phyloP scores from a whole-genome alignment of 2,329 filamentous ascomycete species.

The Cladosporium sp. region DNA sequence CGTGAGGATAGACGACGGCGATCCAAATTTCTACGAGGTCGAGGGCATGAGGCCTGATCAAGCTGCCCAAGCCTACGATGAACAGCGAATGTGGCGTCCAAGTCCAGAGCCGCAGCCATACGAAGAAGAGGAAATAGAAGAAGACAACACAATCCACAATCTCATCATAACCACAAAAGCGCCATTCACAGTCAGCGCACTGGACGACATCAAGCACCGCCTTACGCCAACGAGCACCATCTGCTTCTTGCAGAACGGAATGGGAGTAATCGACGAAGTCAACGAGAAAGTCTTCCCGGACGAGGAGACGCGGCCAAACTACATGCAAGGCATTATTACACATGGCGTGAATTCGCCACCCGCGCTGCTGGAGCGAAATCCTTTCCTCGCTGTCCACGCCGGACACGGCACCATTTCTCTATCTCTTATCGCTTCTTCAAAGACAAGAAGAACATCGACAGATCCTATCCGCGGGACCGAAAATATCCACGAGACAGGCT shows the following conservation, averaged over 20 bases:
- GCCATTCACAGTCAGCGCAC: slow-evolving; percentile 59
- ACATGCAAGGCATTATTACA: slow-evolving; percentile 66
- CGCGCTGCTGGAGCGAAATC: slow-evolving; percentile 29
- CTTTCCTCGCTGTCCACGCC: slow-evolving; percentile 54
- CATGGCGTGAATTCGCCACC: slow-evolving; percentile 50
- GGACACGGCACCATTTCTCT: slow-evolving; percentile 57
- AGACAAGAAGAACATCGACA: not conserved
- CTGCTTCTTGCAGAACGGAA: slow-evolving; percentile 73
- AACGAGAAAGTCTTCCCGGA: slow-evolving; percentile 68
- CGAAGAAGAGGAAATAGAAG: not conserved
- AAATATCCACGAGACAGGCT: slow-evolving; percentile 17
- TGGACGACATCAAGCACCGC: slow-evolving; percentile 63
- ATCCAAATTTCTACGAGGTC: slow-evolving; percentile 20
- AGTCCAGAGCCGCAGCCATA: too few species aligned
- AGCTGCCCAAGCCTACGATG: slow-evolving; percentile 14
- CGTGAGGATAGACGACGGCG: slow-evolving; percentile 16
- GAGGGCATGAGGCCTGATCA: slow-evolving; percentile 26
- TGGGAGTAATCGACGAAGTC: slow-evolving; percentile 78
- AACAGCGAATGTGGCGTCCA: not conserved
- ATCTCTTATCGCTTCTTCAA: slow-evolving; percentile 43
- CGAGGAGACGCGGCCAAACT: slow-evolving; percentile 62
- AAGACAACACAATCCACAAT: slow-evolving; percentile 57
- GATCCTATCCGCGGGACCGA: not conserved
- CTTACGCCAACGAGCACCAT: slow-evolving; percentile 67
- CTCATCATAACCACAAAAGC: slow-evolving; percentile 79